Base-by-base conservation (phyloP, 805 yeast species). In the Suhomyces prunicola region DNA sequence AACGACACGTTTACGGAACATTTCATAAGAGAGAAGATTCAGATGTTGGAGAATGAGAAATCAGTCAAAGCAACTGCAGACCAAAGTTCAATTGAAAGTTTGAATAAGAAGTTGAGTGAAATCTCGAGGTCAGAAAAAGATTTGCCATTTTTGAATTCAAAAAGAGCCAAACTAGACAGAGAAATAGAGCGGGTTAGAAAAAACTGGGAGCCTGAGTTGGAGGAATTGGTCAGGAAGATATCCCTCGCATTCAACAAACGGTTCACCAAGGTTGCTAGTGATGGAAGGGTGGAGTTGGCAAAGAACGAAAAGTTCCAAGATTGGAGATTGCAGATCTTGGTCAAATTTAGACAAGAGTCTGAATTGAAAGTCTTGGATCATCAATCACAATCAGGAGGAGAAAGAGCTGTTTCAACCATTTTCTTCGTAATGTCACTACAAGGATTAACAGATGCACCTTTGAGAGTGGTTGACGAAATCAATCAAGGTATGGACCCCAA, bases 401-500 rank as follows among this genome's bases (percentile, higher is more conserved):
- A 94, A 69, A 82, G 97, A 63, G 96, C 98, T 0, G 97, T 94
- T 0, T 86, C 97, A 0, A 94, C 98, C 0, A 93, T 93, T 2
- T 81, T 92, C 50, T 94, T 88, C 66, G 81, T 94, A 64, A 88
- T 94, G 77, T 86, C 98, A 1, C 74, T 94, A 57, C 99, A 94
- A 71, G 93, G 91, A 9, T 77, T 88, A 53, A 86, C 97, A 0
- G 80, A 81, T 27, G 90, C 97, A 0, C 98, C 99, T 8, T 90
- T 94, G 64, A 77, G 98, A 64, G 92, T 93, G 2, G 97, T 94
- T 6, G 99, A 94, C 71, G 99, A 94, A 74, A 96, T 94, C 57
- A 94, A 94, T 67, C 99, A 94, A 72, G 99, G 99, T 59, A 92
- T 94, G 98, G 99, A 94, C 71, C 88, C 96, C 10, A 82, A 82